Percentiles rank a stretch among this genome's conserved stretches.
phyloP scores from a whole-genome alignment of 208 protist genomes.

The Wallacemonas sp. region DNA sequence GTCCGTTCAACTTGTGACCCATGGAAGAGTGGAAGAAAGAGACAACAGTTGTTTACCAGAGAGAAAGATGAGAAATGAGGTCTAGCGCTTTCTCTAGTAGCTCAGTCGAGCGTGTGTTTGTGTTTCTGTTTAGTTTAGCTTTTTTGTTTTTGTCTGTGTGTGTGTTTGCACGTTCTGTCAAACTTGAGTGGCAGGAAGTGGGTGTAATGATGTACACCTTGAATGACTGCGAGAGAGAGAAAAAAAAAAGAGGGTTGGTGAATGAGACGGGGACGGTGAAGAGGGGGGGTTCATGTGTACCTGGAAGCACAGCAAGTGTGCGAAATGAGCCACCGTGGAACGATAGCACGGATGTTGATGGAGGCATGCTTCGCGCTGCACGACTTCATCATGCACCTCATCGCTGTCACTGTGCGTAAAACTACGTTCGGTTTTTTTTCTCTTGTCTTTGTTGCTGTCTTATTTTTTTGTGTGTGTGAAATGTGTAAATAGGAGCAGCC shows the following conservation, averaged over 20 bases:
- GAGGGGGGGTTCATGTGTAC: no score
- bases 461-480: conserved; percentile 15
- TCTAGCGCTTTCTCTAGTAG: neutral
- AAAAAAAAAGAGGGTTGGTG: neutral
- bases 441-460: no score
- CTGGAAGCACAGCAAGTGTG: no score
- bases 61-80: neutral
- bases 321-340: no score
- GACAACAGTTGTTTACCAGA: no score
- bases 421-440: no score
- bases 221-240: neutral
- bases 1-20: conserved; percentile 14
- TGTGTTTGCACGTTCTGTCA: neutral
- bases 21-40: neutral
- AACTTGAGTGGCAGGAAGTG: neutral
- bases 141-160: neutral
- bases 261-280: no score
- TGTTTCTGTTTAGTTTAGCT: neutral
- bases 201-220: neutral
- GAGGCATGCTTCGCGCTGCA: no score
- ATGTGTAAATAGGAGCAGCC: neutral
- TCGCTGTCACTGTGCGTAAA: no score
- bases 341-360: no score
- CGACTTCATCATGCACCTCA: no score
- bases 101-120: neutral